A percentile compares a stretch with the other conserved stretches of the same genome.
Conservation (phyloP, 2,329 filamentous ascomycete genomes). For the Fusarium pseudograminearum region DNA sequence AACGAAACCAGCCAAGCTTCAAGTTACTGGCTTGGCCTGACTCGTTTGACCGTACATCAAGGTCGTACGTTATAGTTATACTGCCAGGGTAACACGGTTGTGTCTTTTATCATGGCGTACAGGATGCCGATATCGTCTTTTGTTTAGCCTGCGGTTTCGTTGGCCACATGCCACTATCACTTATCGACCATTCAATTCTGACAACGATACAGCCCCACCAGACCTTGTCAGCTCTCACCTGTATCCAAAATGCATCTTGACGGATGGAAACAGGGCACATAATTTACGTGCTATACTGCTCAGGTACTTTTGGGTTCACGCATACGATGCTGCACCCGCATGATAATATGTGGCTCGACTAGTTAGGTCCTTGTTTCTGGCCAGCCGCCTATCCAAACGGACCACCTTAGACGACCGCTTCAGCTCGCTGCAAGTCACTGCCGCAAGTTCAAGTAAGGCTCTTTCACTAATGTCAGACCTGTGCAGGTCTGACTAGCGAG, state of each 20-base stretch:
- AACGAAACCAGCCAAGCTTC: neutral
- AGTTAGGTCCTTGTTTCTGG: constrained; percentile 31
- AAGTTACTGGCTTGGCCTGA: constrained; percentile 6
- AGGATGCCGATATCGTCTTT: neutral
- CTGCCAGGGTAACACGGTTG: constrained; percentile 12
- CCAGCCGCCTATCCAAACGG: constrained; percentile 10
- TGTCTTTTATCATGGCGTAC: neutral
- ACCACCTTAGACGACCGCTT: constrained; percentile 11
- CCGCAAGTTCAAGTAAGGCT: constrained; percentile 18
- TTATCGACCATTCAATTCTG: constrained; percentile 6
- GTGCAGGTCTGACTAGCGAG: neutral
- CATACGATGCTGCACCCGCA: constrained; percentile 26
- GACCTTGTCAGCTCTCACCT: constrained; percentile 37
- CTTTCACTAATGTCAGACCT: neutral
- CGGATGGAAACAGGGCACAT: constrained; percentile 20
- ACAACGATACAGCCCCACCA: constrained; percentile 27
- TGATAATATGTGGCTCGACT: neutral
- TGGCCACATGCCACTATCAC: constrained; percentile 5
- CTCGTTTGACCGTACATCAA: constrained; percentile 13
- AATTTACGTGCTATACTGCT: constrained; percentile 14
- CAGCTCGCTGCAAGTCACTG: constrained; percentile 30
- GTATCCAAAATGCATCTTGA: constrained; percentile 36
- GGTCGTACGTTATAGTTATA: constrained; percentile 1
- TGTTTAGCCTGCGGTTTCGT: neutral
- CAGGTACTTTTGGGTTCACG: constrained; percentile 39